A percentile compares a stretch with the other conserved stretches of the same genome.
Evolutionary conservation across 495 filamentous ascomycete genomes (phyloP).

Genomic region (Aspergillus biplanus): DNA sequence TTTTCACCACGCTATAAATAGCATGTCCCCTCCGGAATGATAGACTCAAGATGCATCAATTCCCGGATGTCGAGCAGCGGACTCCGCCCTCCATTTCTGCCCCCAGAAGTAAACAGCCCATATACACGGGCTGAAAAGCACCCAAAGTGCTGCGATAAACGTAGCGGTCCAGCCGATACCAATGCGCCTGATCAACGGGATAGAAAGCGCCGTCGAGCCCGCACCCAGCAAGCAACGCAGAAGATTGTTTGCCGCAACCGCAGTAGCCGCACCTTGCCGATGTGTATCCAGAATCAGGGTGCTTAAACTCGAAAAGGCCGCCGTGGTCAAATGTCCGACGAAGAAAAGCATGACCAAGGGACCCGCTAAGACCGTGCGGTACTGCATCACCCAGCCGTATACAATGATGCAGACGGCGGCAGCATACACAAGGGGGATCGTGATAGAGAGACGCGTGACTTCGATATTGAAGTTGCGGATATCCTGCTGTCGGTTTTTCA

Average conservation of each 20-base stretch:
- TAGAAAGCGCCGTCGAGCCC: slow-evolving; percentile 41
- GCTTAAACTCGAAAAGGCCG: slow-evolving; percentile 36
- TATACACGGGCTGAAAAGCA: slow-evolving; percentile 34
- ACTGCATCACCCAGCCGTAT: slow-evolving; percentile 55
- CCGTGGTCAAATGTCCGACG: slow-evolving; percentile 35
- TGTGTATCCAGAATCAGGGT: slow-evolving; percentile 53
- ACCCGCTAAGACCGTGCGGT: slow-evolving; percentile 36
- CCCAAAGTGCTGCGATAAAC: slow-evolving; percentile 39
- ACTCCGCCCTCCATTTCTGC: slow-evolving; percentile 38
- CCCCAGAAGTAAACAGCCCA: slow-evolving; percentile 42
- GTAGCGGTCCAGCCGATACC: slow-evolving; percentile 54
- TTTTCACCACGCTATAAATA: too few species aligned
- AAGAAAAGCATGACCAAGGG: slow-evolving; percentile 48
- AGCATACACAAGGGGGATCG: slow-evolving; percentile 39
- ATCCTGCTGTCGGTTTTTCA: slow-evolving; percentile 46
- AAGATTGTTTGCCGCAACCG: slow-evolving; percentile 53
- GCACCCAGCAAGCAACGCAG: slow-evolving; percentile 50
- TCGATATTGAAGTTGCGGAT: slow-evolving; percentile 43
- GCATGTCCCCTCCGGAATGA: too few species aligned
- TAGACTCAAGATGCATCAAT: neutral
- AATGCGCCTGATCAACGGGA: slow-evolving; percentile 46
- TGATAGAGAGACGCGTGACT: slow-evolving; percentile 36
- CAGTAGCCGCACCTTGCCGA: slow-evolving; percentile 42
- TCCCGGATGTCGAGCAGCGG: neutral
- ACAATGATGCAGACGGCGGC: slow-evolving; percentile 34